These are phyloP conservation scores for Dothiorella sarmentorum DNA, from an alignment of 2,329 filamentous ascomycete species.

Conservation along the genomic window DNA sequence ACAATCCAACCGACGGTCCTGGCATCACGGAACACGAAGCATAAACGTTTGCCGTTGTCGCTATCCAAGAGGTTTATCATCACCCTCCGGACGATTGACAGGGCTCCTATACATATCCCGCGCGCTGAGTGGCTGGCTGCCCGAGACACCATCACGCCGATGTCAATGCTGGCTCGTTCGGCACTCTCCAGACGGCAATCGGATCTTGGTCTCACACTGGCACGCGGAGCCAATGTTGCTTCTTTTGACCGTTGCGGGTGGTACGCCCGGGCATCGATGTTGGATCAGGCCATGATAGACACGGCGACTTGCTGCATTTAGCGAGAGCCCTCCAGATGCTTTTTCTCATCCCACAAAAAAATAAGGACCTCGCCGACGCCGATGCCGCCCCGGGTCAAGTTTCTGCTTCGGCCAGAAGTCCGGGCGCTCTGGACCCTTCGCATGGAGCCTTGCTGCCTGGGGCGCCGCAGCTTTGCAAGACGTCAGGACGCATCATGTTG, in stretches of 20 bases:
- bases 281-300: constrained; percentile 18
- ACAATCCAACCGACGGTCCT: not conserved
- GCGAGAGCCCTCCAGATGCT: constrained; percentile 5
- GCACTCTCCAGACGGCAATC: constrained; percentile 10
- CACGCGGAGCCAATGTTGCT: constrained; percentile 3
- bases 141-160: constrained; percentile 6
- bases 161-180: not conserved
- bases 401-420: constrained; percentile 14
- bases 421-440: constrained; percentile 12
- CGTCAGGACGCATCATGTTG: constrained; percentile 9
- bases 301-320: not conserved
- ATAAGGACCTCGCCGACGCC: not conserved
- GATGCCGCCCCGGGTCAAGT: constrained; percentile 7
- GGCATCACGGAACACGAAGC: constrained; percentile 8
- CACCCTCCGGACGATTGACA: constrained; percentile 3
- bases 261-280: constrained; percentile 7
- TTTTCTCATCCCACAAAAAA: constrained; percentile 15
- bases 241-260: constrained; percentile 11
- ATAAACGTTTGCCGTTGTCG: not conserved
- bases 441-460: not conserved
- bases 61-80: too few relatives aligned
- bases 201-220: constrained; percentile 10
- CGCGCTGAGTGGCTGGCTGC: not conserved
- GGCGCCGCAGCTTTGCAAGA: constrained; percentile 2
- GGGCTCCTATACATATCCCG: constrained; percentile 6